Base-by-base conservation (phyloP, 1,139 yeast species). In the Sugiyamaella grinbergsii region DNA sequence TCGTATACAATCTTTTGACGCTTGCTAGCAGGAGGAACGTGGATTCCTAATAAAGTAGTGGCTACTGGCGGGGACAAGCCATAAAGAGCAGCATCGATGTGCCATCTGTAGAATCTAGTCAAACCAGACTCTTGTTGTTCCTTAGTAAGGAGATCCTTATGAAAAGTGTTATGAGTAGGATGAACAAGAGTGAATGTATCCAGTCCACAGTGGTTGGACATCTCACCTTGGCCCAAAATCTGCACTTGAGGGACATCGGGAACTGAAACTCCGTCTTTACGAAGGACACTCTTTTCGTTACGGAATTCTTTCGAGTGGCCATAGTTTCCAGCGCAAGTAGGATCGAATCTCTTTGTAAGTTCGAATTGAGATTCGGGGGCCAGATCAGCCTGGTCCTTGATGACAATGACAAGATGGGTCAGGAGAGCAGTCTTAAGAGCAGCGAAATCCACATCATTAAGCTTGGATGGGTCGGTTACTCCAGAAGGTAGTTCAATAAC, bases 51-150 rank as follows among this genome's bases (percentile, higher is more conserved):
- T 55, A 88, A 76, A 1, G 95, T 87, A 2, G 96, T 88, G 43
- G 84, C 87, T 59, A 84, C 77, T 28, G 96, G 96, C 24, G 96
- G 95, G 6, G 91, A 81, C 61, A 87, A 76, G 31, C 81, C 95
- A 62, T 88, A 88, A 46, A 88, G 77, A 4, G 96, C 96, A 42
- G 93, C 84, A 69, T 88, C 96, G 60, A 88, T 86, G 70, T 88
- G 96, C 96, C 96, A 88, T 71, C 96, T 80, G 77, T 87, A 88
- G 67, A 83, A 88, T 59, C 94, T 77, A 1, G 96, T 88, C 67
- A 78, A 77, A 51, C 82, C 80, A 26, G 78, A 73, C 2, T 77
- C 76, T 60, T 85, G 80, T 56, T 85, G 81, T 28, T 78, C 78
- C 24, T 78, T 76, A n/a, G 82, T 73, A 56, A 88, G 76, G 0